Evolutionary conservation across 2,329 filamentous ascomycete species (phyloP).

Genomic region (Fusarium concolor): DNA sequence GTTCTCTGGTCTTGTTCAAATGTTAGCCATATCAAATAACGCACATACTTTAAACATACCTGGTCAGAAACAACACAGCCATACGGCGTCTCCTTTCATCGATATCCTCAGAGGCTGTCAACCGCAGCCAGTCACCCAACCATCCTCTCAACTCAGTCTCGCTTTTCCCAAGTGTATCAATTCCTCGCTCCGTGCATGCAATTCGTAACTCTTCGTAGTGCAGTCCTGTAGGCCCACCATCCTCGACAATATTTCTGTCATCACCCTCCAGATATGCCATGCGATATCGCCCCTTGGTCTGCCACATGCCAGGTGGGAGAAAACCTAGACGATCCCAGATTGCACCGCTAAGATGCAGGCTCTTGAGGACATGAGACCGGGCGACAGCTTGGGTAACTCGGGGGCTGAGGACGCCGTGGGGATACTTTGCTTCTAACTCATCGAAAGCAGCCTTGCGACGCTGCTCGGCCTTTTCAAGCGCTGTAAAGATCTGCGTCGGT

Average conservation of each 20-base stretch:
- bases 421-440: slow-evolving; percentile 50
- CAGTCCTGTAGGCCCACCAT: slow-evolving; percentile 69
- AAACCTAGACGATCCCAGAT: slow-evolving; percentile 64
- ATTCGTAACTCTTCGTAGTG: slow-evolving; percentile 73
- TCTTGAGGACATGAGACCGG: slow-evolving; percentile 55
- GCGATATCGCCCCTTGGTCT: slow-evolving; percentile 62
- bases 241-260: slow-evolving; percentile 73
- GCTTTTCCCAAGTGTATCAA: slow-evolving; percentile 66
- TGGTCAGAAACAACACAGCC: slow-evolving; percentile 56
- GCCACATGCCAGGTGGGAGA: slow-evolving; percentile 64
- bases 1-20: slow-evolving; percentile 50
- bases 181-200: slow-evolving; percentile 77
- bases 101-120: slow-evolving; percentile 55
- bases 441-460: slow-evolving; percentile 63
- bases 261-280: slow-evolving; percentile 76
- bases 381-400: slow-evolving; percentile 48
- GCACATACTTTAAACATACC: slow-evolving; percentile 47
- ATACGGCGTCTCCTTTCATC: slow-evolving; percentile 54
- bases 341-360: slow-evolving; percentile 58
- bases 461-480: slow-evolving; percentile 66
- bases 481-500: slow-evolving; percentile 74
- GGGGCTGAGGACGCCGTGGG: slow-evolving; percentile 52
- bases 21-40: slow-evolving; percentile 18
- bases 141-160: slow-evolving; percentile 65
- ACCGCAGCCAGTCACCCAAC: slow-evolving; percentile 62